Evolutionary conservation across 179 eudicot genomes (phyloP).

Genomic region (Drosera spatulata): DNA sequence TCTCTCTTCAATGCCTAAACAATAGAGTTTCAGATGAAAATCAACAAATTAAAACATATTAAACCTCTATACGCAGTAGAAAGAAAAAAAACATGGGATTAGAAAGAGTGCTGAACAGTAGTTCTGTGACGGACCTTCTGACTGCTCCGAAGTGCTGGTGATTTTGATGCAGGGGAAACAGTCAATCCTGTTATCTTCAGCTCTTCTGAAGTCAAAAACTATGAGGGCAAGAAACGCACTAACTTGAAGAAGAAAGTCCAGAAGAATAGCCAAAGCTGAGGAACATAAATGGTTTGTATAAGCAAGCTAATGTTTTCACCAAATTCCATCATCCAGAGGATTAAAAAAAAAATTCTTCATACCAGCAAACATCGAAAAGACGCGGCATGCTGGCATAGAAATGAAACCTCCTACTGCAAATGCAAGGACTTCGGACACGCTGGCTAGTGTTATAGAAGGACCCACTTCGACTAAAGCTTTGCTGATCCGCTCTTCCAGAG

Average conservation of each 20-base stretch:
- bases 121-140: constrained; percentile 15
- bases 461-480: constrained; percentile 96
- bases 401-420: constrained; percentile 97
- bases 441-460: constrained; percentile 95
- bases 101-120: not conserved
- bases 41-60: not conserved
- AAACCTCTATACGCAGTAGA: not conserved
- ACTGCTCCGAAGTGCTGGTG: constrained; percentile 11
- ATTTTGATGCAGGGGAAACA: constrained; percentile 76
- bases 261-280: constrained; percentile 85
- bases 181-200: constrained; percentile 82
- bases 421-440: constrained; percentile 89
- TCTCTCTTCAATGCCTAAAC: constrained; percentile 46
- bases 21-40: not conserved
- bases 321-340: not conserved
- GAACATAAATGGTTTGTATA: constrained; percentile 9
- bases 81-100: not conserved
- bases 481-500: constrained; percentile 81
- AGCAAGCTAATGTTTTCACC: constrained; percentile 4
- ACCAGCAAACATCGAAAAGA: constrained; percentile 99
- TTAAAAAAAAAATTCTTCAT: constrained; percentile 12
- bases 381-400: constrained; percentile 97
- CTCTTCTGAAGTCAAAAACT: constrained; percentile 77
- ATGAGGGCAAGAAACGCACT: constrained; percentile 95
- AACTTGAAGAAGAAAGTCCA: constrained; percentile 92